Evolutionary conservation across 2,329 filamentous ascomycete species (phyloP), one percentile per base, ranked within the genome.

Genomic region (Paraconiothyrium brasiliense): DNA sequence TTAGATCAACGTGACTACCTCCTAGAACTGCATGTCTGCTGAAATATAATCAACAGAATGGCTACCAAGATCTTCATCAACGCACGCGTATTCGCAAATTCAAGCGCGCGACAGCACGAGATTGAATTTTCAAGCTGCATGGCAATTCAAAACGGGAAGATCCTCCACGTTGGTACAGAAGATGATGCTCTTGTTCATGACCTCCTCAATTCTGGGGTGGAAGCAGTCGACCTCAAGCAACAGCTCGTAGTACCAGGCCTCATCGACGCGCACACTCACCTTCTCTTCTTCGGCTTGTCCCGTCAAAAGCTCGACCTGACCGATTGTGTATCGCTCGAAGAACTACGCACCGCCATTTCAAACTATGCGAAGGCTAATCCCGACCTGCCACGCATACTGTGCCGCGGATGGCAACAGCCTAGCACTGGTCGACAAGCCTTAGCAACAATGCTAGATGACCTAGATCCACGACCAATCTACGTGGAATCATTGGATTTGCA

Each of bases 401-500:
- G 82, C 65, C 81, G 81, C 61, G 83, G 83, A 4, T 88, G 84
- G 84, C 86, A 86, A 84, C 83, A 86, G 65, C 79, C 72, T 30
- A 86, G 85, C 83, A 86, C 85, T 1, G 76, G 82, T 44, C 79
- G 78, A 20, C 76, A 81, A 48, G 84, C 84, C 0, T 74, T 83
- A 44, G 80, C 84, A 0, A 80, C 76, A 54, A 82, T 83, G 76
- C 73, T 88, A 10, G 85, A 87, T 68, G 81, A 84, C 67, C 67
- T 85, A 20, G 83, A 85, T 60, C 74, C 81, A 1, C 76, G 85
- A 41, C 84, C 85, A 0, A 84, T 88, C 55, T 84, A 84, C 65
- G 82, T 88, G 61, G 85, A 87, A 62, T 83, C 84, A 4, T 86
- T 86, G 71, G 85, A 87, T 63, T 69, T 87, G 61, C 85, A 87